Evolutionary conservation across 2,329 filamentous ascomycete genomes (phyloP).

Genomic region (Karstenula rhodostoma): DNA sequence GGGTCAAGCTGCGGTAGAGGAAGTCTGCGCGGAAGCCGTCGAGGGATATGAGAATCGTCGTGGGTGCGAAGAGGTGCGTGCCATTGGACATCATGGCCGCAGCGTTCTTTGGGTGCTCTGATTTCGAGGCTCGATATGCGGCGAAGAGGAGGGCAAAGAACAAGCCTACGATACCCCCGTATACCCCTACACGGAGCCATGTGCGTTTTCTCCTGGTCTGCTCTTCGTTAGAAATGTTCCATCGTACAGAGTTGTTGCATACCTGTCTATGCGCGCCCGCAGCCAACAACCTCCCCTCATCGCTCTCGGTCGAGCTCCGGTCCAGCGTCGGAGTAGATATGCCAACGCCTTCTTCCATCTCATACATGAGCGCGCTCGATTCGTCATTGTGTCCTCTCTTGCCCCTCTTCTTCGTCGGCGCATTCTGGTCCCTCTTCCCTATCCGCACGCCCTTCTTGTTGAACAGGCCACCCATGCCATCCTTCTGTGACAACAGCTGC

Average conservation of each 20-base stretch:
- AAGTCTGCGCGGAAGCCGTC: constrained; percentile 98
- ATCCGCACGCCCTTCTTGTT: constrained; percentile 39
- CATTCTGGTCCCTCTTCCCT: constrained; percentile 33
- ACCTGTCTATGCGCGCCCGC: constrained; percentile 54
- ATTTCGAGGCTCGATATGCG: constrained; percentile 63
- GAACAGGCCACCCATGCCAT: constrained; percentile 36
- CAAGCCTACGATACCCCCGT: constrained; percentile 58
- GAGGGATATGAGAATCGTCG: constrained; percentile 90
- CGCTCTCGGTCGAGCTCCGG: constrained; percentile 53
- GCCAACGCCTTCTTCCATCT: constrained; percentile 84
- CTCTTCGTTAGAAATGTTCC: constrained; percentile 42
- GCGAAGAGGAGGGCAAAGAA: constrained; percentile 65
- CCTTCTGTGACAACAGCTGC: constrained; percentile 47
- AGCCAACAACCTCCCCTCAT: constrained; percentile 62
- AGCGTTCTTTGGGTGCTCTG: constrained; percentile 26
- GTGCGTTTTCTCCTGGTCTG: constrained; percentile 44
- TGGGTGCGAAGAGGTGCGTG: constrained; percentile 86
- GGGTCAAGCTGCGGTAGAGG: constrained; percentile 81
- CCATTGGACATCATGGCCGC: constrained; percentile 71
- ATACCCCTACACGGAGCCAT: constrained; percentile 51
- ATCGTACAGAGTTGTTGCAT: constrained; percentile 14
- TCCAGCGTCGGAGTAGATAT: constrained; percentile 60
- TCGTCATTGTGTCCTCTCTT: constrained; percentile 65
- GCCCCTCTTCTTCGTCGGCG: constrained; percentile 29
- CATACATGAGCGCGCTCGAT: constrained; percentile 81